Evolutionary conservation across 2,329 filamentous ascomycete species (phyloP).

Genomic region (Diplodia seriata): DNA sequence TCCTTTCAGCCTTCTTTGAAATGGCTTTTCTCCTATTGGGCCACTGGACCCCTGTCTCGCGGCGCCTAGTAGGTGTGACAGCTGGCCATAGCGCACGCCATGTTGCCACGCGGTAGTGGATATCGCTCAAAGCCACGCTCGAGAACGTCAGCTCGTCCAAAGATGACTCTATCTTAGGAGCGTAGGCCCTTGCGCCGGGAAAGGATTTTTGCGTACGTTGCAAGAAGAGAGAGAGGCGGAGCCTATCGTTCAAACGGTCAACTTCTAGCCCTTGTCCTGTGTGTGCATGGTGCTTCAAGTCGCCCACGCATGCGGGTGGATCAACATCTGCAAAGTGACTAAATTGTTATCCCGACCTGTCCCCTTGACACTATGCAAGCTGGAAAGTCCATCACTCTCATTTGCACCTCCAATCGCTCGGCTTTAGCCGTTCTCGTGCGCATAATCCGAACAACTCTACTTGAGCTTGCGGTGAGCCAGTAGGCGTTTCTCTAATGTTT

Average conservation of each 20-base stretch:
- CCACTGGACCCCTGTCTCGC: not conserved
- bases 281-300: slow-evolving; percentile 1
- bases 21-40: slow-evolving; percentile 18
- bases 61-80: not conserved
- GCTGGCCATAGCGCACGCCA: slow-evolving; percentile 27
- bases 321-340: not conserved
- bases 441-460: not conserved
- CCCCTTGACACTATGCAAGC: slow-evolving; percentile 1
- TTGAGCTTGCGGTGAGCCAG: not conserved
- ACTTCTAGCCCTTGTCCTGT: not conserved
- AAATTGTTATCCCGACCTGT: not conserved
- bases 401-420: not conserved
- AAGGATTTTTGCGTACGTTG: not conserved
- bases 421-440: no score
- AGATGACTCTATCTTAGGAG: not conserved
- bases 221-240: not conserved
- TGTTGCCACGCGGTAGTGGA: slow-evolving; percentile 16
- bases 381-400: not conserved
- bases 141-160: slow-evolving; percentile 5
- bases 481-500: not conserved
- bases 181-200: not conserved
- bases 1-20: slow-evolving; percentile 18
- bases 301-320: not conserved
- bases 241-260: not conserved
- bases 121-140: slow-evolving; percentile 20